phyloP scores from a whole-genome alignment of 192 early-diverging fungal species.

The Cladochytrium replicatum region DNA sequence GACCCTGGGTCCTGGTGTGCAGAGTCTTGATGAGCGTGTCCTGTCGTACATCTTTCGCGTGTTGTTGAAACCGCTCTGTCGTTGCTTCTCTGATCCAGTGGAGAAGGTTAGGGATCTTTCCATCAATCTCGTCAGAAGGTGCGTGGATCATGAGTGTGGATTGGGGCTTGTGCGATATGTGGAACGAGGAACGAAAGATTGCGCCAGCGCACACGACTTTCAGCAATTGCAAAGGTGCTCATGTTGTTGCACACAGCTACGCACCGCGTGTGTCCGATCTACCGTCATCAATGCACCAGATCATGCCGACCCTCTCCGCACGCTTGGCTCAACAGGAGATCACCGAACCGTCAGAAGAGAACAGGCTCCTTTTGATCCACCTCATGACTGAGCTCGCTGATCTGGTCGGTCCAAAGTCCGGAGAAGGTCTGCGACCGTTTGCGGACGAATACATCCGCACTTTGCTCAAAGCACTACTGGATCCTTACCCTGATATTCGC shows the following conservation, averaged over 20 bases:
- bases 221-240: not conserved
- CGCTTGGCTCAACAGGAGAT: conserved; percentile 32
- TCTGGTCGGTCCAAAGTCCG: too few species aligned
- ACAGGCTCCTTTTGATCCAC: conserved; percentile 31
- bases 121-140: conserved; percentile 27
- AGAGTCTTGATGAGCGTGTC: conserved; percentile 2
- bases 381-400: conserved; percentile 17
- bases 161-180: not conserved
- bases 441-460: conserved; percentile 38
- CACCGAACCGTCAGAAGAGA: conserved; percentile 43
- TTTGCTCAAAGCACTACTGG: conserved; percentile 22
- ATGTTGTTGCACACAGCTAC: conserved; percentile 10
- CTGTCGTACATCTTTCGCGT: conserved; percentile 9
- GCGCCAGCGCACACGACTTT: not conserved
- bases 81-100: conserved; percentile 27
- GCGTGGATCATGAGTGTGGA: not conserved
- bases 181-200: not conserved
- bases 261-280: conserved; percentile 15
- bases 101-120: conserved; percentile 37
- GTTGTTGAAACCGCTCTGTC: conserved; percentile 20
- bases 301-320: conserved; percentile 32
- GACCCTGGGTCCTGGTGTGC: conserved; percentile 10
- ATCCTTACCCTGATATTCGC: conserved; percentile 45
- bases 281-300: conserved; percentile 19
- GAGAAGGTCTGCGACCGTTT: conserved; percentile 27